Percentiles rank a stretch among this genome's conserved stretches.
Conservation (phyloP, 202 grass and related monocot genomes). For the Digitaria exilis region DNA sequence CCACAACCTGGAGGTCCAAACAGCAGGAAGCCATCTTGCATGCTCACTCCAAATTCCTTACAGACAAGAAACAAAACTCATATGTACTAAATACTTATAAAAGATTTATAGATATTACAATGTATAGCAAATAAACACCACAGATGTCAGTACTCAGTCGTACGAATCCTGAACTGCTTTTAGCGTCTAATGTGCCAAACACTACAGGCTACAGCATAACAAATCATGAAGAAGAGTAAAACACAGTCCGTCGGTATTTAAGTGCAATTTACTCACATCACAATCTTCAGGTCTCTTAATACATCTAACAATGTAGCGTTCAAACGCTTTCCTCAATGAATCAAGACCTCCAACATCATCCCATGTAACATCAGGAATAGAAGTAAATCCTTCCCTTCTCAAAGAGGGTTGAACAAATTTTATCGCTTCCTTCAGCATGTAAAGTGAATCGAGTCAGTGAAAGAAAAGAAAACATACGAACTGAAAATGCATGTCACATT, state of each 20-base stretch:
- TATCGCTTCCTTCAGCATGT: conserved; percentile 54
- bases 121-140: conserved; percentile 2
- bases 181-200: background rate
- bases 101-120: background rate
- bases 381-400: conserved; percentile 95
- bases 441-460: background rate
- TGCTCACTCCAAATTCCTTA: conserved; percentile 69
- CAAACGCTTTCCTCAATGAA: conserved; percentile 75
- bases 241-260: background rate
- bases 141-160: background rate
- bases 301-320: conserved; percentile 69
- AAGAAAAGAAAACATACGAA: background rate
- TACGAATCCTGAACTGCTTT: background rate
- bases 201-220: no score
- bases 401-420: conserved; percentile 92
- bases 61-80: conserved; percentile 17
- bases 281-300: conserved; percentile 84
- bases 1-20: conserved; percentile 93
- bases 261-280: conserved; percentile 51
- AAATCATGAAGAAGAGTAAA: background rate
- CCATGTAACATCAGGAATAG: conserved; percentile 86
- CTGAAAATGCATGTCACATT: background rate
- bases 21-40: conserved; percentile 81
- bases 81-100: background rate
- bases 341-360: no score